These are phyloP conservation scores for Glaciozyma antarctica DNA, from an alignment of 768 basidiomycete genomes.

Conservation along the genomic window DNA sequence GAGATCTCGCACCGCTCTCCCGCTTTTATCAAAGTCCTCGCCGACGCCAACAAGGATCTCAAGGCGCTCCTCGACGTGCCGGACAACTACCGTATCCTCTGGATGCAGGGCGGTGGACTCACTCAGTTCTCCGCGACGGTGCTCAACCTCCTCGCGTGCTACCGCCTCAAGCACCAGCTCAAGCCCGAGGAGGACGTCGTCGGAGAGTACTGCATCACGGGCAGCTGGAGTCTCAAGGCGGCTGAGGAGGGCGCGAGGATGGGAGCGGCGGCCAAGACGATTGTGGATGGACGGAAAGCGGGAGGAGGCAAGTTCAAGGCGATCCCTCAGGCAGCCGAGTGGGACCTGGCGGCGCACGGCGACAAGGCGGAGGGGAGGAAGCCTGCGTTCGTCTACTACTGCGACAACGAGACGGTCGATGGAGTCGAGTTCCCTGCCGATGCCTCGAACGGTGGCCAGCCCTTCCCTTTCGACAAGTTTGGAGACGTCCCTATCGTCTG, in stretches of 20 bases:
- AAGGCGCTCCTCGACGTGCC: slow-evolving; percentile 73
- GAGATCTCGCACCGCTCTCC: slow-evolving; percentile 93
- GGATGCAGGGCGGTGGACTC: slow-evolving; percentile 89
- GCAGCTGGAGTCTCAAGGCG: slow-evolving; percentile 84
- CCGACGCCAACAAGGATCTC: slow-evolving; percentile 55
- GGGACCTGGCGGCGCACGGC: slow-evolving; percentile 52
- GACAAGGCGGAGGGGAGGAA: slow-evolving; percentile 39
- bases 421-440: slow-evolving; percentile 68
- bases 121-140: slow-evolving; percentile 86
- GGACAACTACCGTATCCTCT: slow-evolving; percentile 70
- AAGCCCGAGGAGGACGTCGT: slow-evolving; percentile 47
- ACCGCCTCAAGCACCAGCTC: slow-evolving; percentile 64
- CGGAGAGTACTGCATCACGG: slow-evolving; percentile 85
- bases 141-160: slow-evolving; percentile 78
- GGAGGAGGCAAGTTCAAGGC: slow-evolving; percentile 45
- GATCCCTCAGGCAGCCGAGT: slow-evolving; percentile 64
- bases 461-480: slow-evolving; percentile 61
- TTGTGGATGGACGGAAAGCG: slow-evolving; percentile 53
- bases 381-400: slow-evolving; percentile 90
- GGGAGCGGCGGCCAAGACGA: slow-evolving; percentile 55
- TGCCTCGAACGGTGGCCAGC: slow-evolving; percentile 40
- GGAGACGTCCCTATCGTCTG: slow-evolving; percentile 65
- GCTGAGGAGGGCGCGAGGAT: slow-evolving; percentile 70
- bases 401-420: slow-evolving; percentile 98
- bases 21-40: slow-evolving; percentile 66